Conservation (phyloP, 2,329 filamentous ascomycete species). For the Talaromyces sp. region DNA sequence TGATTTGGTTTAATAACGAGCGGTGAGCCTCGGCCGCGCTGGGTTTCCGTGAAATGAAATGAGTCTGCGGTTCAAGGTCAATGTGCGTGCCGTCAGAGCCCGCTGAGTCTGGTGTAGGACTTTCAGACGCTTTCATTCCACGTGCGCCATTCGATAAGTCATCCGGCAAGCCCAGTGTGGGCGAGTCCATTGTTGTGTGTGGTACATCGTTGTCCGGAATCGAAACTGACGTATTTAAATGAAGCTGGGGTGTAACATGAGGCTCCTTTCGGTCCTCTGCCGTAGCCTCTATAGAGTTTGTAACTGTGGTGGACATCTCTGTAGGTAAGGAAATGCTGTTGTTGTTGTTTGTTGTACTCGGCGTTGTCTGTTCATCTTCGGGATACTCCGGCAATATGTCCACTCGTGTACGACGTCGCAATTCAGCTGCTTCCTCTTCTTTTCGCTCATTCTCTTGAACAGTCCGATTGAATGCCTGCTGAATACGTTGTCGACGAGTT, state of each 20-base stretch:
- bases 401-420: conserved; percentile 44
- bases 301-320: conserved; percentile 29
- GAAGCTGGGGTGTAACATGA: conserved; percentile 26
- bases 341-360: conserved; percentile 5
- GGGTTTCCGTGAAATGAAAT: conserved; percentile 45
- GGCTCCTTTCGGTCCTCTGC: conserved; percentile 17
- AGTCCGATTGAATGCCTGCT: conserved; percentile 83
- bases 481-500: conserved; percentile 77
- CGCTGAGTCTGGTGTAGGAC: conserved; percentile 39
- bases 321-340: conserved; percentile 10
- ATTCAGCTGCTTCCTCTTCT: conserved; percentile 59
- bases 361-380: conserved; percentile 25
- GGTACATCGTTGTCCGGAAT: conserved; percentile 17
- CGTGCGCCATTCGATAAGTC: background rate
- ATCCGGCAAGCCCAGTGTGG: conserved; percentile 43
- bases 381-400: conserved; percentile 47
- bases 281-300: conserved; percentile 16
- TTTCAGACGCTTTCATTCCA: background rate
- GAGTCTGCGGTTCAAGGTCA: conserved; percentile 70
- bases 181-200: conserved; percentile 44
- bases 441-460: conserved; percentile 68
- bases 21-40: conserved; percentile 38
- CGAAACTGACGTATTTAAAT: conserved; percentile 29
- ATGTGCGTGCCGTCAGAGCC: conserved; percentile 67
- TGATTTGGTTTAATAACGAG: conserved; percentile 53